Evolutionary conservation across 768 basidiomycete genomes (phyloP).

Genomic region (Neoboletus subvelutipes): DNA sequence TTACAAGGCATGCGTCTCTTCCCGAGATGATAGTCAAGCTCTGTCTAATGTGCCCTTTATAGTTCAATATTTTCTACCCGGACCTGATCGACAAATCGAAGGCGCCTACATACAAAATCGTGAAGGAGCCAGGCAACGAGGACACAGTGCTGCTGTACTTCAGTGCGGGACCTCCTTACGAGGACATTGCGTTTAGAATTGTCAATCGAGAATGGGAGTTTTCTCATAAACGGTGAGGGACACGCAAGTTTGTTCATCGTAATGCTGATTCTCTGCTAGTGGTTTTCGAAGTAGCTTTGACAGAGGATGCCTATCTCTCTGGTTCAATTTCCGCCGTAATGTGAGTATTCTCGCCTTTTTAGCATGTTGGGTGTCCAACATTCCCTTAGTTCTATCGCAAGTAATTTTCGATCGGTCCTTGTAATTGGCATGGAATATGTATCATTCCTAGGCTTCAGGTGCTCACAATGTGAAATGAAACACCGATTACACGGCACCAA

Average conservation of each 20-base stretch:
- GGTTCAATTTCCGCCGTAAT: slow-evolving; percentile 95
- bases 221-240: slow-evolving; percentile 83
- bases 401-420: slow-evolving; percentile 36
- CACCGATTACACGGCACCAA: neutral
- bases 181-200: slow-evolving; percentile 97
- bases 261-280: slow-evolving; percentile 40
- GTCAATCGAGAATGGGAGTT: slow-evolving; percentile 99
- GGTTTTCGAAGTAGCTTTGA: slow-evolving; percentile 98
- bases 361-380: slow-evolving; percentile 15
- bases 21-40: neutral
- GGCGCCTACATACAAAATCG: slow-evolving; percentile 94
- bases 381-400: slow-evolving; percentile 74
- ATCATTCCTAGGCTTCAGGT: slow-evolving; percentile 11
- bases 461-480: slow-evolving; percentile 21
- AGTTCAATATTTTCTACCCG: slow-evolving; percentile 98
- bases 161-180: slow-evolving; percentile 95
- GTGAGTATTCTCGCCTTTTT: slow-evolving; percentile 47
- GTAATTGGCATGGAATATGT: slow-evolving; percentile 22
- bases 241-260: slow-evolving; percentile 10
- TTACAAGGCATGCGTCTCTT: slow-evolving; percentile 66
- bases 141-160: slow-evolving; percentile 94
- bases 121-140: slow-evolving; percentile 92
- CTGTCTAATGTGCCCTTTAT: slow-evolving; percentile 18
- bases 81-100: slow-evolving; percentile 98
- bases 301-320: slow-evolving; percentile 90